phyloP scores from a whole-genome alignment of 1,139 yeast species.

The Suhomyces kunorum region DNA sequence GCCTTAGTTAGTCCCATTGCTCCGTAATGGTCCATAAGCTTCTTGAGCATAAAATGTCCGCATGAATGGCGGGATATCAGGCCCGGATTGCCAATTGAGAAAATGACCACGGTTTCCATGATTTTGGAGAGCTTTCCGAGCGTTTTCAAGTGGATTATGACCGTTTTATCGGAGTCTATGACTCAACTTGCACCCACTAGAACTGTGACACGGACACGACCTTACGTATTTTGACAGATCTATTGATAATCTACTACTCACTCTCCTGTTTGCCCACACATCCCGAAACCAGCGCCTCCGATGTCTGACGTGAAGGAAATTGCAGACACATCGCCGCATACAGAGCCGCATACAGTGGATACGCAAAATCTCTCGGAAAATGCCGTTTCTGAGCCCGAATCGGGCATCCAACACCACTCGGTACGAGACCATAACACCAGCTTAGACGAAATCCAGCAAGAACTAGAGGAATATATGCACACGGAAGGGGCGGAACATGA shows the following conservation, averaged over 20 bases:
- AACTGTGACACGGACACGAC: neutral
- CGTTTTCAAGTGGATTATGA: neutral
- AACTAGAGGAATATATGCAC: constrained; percentile 8
- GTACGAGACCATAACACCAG: constrained; percentile 3
- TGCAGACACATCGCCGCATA: too few relatives aligned
- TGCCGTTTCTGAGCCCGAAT: neutral
- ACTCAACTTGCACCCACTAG: neutral
- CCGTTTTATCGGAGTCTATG: neutral
- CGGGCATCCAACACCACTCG: neutral
- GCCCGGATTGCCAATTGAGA: constrained; percentile 50
- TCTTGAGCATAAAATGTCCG: constrained; percentile 40
- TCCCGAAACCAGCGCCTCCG: too few relatives aligned
- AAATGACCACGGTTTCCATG: constrained; percentile 24
- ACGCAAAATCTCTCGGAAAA: neutral
- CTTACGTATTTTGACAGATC: neutral
- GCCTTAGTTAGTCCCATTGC: constrained; percentile 27
- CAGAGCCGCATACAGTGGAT: too few relatives aligned
- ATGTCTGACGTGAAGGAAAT: neutral
- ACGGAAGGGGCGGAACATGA: constrained; percentile 3
- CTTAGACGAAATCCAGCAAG: constrained; percentile 10
- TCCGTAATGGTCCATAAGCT: constrained; percentile 27
- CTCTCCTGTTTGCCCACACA: too few relatives aligned
- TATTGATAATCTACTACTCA: neutral
- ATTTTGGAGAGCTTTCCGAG: neutral
- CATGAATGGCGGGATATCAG: constrained; percentile 41